Evolutionary conservation across 1,284 basidiomycete species (phyloP), one percentile per base, ranked within the genome.

Genomic region (Ganoderma multipileum): DNA sequence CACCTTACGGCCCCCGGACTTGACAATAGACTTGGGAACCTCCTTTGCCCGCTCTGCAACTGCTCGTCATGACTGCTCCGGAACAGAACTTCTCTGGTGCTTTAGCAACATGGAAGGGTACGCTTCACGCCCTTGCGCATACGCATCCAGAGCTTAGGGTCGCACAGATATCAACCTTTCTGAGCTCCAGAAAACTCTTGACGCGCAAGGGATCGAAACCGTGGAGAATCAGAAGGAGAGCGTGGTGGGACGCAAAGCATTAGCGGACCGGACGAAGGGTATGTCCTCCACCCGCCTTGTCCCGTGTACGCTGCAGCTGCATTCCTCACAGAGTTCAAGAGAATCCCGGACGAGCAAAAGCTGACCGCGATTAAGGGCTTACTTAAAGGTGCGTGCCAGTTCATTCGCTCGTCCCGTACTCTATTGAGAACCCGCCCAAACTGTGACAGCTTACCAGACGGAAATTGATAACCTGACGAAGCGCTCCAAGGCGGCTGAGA

Each of bases 191-290:
- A 96, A 95, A 84, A 92, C 90, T 7, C 86, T 98, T 63, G 96
- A 98, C 81, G 84, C 87, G 20, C 96, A 97, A 72, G 96, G 96
- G 1, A 86, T 98, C 55, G 95, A 98, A 81, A 85, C 98, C 11
- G 96, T 98, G n/a, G 95, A 98, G 84, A 96, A 96, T 81, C 96
- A 98, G 84, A 98, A 97, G 83, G 96, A 98, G 84, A 95, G 93
- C 74, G 87, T 98, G 61, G 86, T 98, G 2, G 95, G 95, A n/a
- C 87, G 97, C 54, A 98, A 97, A 81, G 92, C 91, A 67, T 85
- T 98, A 20, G 95, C 96, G 1, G 96, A 98, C 81, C 91, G 94
- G 78, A 98, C 96, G 0, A 93, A 97, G 85, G 96, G 96, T 94
- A 81, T 75, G 63, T 38, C 33, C 30, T n/a, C 28, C 7, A 42